Evolutionary conservation across 2,329 filamentous ascomycete genomes (phyloP), one percentile per base, ranked within the genome.

Genomic region (Pseudogymnoascus sp.): DNA sequence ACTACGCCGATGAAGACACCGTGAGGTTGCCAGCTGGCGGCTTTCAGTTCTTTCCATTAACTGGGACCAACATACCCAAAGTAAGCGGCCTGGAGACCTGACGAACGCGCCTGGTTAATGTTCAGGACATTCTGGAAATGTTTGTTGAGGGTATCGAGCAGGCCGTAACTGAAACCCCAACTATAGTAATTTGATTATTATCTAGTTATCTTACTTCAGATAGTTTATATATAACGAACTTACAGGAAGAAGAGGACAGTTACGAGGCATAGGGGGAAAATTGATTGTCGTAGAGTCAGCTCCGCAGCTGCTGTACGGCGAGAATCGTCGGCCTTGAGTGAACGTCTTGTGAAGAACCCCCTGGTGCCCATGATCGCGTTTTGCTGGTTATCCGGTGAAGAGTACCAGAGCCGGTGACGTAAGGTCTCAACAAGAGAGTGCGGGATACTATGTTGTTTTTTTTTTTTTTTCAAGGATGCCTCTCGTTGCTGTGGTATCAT

Each of bases 181-280:
- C 19, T 19, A 19, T 19, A 19, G 19, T 19, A 19, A 19, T 19
- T 19, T 19, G 1, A 19, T 19, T 19, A 19, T 19, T 19, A 19
- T 19, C 19, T 19, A 19, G 19, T 19, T 19, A 19, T 19, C 19
- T 19, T 19, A 19, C 19, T 19, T 19, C 19, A 19, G 19, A 19
- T 19, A 19, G 19, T 19, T 19, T 19, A 19, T 19, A 19, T 19
- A 19, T 19, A 19, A 19, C 19, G 19, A 19, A 19, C 19, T 19
- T 19, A 84, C 61, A 82, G 71, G 67, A 80, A 80, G 70, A 80
- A 81, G n/a, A 81, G 70, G 16, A 77, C 72, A 0, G 79, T 81
- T 16, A 80, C 79, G 4, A 79, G 70, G 6, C 73, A 70, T 60
- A 80, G 70, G 3, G 78, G 78, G 67, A 66, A 75, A 37, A 79